Evolutionary conservation across 2,329 filamentous ascomycete species (phyloP), one percentile per base, ranked within the genome.

Genomic region (Orbilia quercus): DNA sequence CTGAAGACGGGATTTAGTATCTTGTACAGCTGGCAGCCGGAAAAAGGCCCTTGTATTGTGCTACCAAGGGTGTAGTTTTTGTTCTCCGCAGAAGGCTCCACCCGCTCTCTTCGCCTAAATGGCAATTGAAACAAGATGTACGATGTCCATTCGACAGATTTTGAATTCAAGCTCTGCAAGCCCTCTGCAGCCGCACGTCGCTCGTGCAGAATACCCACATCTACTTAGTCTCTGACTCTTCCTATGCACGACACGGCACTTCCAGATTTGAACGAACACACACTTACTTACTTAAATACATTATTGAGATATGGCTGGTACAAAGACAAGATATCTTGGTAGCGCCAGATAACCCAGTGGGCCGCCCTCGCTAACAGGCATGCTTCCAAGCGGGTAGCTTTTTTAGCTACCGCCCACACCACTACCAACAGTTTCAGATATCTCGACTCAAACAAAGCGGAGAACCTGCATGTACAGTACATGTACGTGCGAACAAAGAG

Each of bases 381-480:
- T 69, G 48, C 55, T 38, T 44, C 57, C 48, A 58, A 73, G 69
- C 69, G 69, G 69, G 69, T 53, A 73, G 38, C 67, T 25, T 66
- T 57, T 57, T 53, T 57, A 53, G 42, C 50, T 63, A 53, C 36
- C 54, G 47, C 42, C 53, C 42, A 55, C 42, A 42, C 59, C 54
- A 40, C 59, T 53, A 72, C 66, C 58, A 72, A 66, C 48, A 73
- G 69, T 73, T 73, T 73, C 69, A 73, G 54, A 65, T 62, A 66
- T 73, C 44, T 66, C 47, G 60, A 73, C 55, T 66, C 60, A 53
- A 73, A 66, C n/a, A n/a, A n/a, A n/a, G n/a, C n/a, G n/a, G n/a
- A n/a, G n/a, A n/a, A n/a, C n/a, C n/a, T n/a, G n/a, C n/a, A n/a
- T n/a, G n/a, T n/a, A n/a, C n/a, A n/a, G 28, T 31, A 5, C 28